Conservation (phyloP, 306 rosid species). For the Acacia crassicarpa region DNA sequence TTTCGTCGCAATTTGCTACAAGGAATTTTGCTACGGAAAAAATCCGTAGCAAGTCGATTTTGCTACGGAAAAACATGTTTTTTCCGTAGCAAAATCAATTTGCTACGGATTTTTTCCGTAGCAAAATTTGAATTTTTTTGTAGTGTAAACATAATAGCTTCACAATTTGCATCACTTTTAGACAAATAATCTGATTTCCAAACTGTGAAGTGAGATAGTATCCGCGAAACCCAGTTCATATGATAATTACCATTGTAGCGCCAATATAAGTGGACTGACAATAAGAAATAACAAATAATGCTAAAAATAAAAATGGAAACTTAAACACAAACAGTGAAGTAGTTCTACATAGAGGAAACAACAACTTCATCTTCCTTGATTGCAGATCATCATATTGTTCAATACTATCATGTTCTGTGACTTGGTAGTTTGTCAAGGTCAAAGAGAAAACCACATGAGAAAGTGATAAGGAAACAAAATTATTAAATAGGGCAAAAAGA, state of each 20-base stretch:
- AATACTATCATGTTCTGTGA: too few relatives aligned
- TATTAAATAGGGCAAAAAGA: too few relatives aligned
- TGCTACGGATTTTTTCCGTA: too few relatives aligned
- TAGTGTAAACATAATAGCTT: not conserved
- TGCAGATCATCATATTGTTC: not conserved
- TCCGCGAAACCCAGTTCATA: not conserved
- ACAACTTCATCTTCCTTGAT: slow-evolving; percentile 42
- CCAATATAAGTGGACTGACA: not conserved
- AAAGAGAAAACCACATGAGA: too few relatives aligned
- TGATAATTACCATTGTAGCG: not conserved
- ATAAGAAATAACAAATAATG: not conserved
- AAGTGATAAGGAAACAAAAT: too few relatives aligned
- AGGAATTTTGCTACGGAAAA: too few relatives aligned
- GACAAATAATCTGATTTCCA: not conserved
- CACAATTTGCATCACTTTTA: not conserved
- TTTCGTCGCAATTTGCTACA: too few relatives aligned
- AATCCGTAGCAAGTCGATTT: too few relatives aligned
- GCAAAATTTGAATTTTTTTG: too few relatives aligned
- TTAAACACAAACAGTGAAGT: not conserved
- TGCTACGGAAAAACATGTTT: too few relatives aligned
- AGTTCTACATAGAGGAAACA: slow-evolving; percentile 38
- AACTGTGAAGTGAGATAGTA: not conserved
- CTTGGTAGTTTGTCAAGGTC: too few relatives aligned
- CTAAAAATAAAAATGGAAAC: not conserved
- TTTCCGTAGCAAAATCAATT: too few relatives aligned